Evolutionary conservation across 2,329 filamentous ascomycete genomes (phyloP).

Genomic region (Aureobasidium sp.): DNA sequence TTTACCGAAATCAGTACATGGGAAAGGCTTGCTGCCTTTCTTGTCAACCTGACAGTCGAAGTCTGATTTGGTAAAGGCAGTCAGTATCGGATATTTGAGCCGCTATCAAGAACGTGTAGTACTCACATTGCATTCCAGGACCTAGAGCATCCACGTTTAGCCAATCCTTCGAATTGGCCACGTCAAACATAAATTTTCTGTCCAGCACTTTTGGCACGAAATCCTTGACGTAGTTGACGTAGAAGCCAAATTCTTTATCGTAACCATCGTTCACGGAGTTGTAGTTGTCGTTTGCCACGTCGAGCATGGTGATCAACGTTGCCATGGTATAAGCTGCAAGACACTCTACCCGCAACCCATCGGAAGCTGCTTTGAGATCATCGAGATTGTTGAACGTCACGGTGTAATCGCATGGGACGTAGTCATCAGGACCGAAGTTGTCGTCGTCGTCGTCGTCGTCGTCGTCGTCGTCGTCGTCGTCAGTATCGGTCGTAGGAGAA

Average conservation of each 20-base stretch:
- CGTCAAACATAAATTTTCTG: slow-evolving; percentile 12
- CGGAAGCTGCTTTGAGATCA: slow-evolving; percentile 6
- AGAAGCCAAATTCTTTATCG: slow-evolving; percentile 11
- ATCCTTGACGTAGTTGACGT: slow-evolving; percentile 10
- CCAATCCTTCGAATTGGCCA: neutral
- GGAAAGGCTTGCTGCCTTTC: neutral
- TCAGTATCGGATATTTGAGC: neutral
- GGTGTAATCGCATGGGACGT: neutral
- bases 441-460: neutral
- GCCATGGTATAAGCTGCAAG: slow-evolving; percentile 1
- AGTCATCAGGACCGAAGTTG: neutral
- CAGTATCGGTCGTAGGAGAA: neutral
- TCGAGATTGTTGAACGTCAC: slow-evolving; percentile 6
- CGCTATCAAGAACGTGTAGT: neutral
- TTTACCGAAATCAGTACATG: neutral
- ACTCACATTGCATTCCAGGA: slow-evolving; percentile 6
- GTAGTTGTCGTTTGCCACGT: slow-evolving; percentile 5
- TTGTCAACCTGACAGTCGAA: slow-evolving; percentile 9
- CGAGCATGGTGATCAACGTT: slow-evolving; percentile 13
- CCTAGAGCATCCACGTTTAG: neutral
- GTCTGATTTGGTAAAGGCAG: slow-evolving; percentile 4
- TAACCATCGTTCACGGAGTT: slow-evolving; percentile 14
- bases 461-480: neutral
- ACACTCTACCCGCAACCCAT: slow-evolving; percentile 8
- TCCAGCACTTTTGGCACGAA: slow-evolving; percentile 9